These are phyloP conservation scores for Arabidopsis suecica DNA, from an alignment of 345 rosid genomes.

Conservation along the genomic window DNA sequence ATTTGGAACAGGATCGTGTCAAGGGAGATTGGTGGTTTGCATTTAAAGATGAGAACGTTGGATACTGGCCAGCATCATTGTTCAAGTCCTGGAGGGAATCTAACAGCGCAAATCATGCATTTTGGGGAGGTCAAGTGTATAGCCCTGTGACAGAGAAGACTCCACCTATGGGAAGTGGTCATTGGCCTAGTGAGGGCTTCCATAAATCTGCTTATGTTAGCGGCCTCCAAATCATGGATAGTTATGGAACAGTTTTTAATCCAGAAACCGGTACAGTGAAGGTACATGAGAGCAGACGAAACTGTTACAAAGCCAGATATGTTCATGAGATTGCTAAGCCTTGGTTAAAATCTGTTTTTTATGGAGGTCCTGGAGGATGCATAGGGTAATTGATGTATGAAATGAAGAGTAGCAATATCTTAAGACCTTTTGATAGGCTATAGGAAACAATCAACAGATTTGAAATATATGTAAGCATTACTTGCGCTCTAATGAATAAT, in stretches of 20 bases:
- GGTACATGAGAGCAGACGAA: no score
- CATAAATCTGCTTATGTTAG: neutral
- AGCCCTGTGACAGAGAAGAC: neutral
- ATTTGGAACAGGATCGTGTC: constrained; percentile 12
- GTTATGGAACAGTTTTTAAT: no score
- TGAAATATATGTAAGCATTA: no score
- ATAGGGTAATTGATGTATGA: constrained; percentile 4
- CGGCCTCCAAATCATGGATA: no score
- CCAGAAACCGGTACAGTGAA: no score
- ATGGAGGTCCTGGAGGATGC: constrained; percentile 37
- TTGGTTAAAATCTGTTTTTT: constrained; percentile 11
- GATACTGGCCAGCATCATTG: constrained; percentile 38
- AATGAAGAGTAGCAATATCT: no score
- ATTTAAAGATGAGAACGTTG: neutral
- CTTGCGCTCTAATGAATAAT: no score
- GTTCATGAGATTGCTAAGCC: neutral
- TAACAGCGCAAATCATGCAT: neutral
- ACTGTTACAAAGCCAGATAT: no score
- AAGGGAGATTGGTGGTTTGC: constrained; percentile 38
- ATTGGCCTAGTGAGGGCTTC: constrained; percentile 20
- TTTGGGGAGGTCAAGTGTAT: constrained; percentile 33
- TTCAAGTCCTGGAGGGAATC: neutral
- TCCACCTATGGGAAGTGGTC: constrained; percentile 41
- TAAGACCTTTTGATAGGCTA: no score
- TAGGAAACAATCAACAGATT: no score